Percentiles rank a stretch among this genome's conserved stretches.
These are phyloP conservation scores for Skeletonema potamos DNA, from an alignment of 108 stramenopile species.

Conservation along the genomic window DNA sequence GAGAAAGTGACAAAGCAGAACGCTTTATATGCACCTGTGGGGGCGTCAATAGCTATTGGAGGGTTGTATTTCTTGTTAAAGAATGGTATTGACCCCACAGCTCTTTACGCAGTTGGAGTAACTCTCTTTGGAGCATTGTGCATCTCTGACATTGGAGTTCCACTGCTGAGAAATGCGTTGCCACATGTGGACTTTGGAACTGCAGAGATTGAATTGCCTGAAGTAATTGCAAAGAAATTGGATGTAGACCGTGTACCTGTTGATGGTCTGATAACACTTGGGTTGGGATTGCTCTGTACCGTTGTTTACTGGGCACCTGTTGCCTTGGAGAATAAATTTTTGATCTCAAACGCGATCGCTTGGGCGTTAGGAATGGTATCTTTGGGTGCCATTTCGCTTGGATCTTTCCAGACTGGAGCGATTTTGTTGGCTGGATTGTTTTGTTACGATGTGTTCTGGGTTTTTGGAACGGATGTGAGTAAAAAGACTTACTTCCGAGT, in stretches of 20 bases:
- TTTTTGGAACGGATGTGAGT: conserved; percentile 37
- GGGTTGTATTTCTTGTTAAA: conserved; percentile 39
- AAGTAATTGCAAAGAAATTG: conserved; percentile 19
- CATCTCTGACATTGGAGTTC: conserved; percentile 43
- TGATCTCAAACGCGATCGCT: conserved; percentile 30
- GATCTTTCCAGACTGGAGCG: conserved; percentile 48
- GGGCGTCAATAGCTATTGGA: conserved; percentile 35
- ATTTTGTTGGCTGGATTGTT: conserved; percentile 59
- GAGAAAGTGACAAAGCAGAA: conserved; percentile 40
- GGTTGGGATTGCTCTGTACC: conserved; percentile 36
- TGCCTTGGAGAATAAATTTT: conserved; percentile 35
- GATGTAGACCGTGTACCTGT: conserved; percentile 28
- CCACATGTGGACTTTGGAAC: conserved; percentile 24
- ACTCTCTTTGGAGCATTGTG: conserved; percentile 43
- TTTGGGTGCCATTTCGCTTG: conserved; percentile 43
- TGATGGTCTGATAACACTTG: conserved; percentile 41
- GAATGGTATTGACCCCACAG: conserved; percentile 31
- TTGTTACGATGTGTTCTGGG: conserved; percentile 70
- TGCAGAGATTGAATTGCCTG: conserved; percentile 22
- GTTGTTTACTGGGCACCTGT: conserved; percentile 33
- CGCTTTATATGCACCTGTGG: conserved; percentile 39
- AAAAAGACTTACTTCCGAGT: no score
- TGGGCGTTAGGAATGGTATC: conserved; percentile 50
- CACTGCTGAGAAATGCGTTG: conserved; percentile 25
- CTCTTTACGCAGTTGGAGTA: conserved; percentile 29